Conservation (phyloP, 2,329 filamentous ascomycete genomes). For the Trichoderma arundinaceum region DNA sequence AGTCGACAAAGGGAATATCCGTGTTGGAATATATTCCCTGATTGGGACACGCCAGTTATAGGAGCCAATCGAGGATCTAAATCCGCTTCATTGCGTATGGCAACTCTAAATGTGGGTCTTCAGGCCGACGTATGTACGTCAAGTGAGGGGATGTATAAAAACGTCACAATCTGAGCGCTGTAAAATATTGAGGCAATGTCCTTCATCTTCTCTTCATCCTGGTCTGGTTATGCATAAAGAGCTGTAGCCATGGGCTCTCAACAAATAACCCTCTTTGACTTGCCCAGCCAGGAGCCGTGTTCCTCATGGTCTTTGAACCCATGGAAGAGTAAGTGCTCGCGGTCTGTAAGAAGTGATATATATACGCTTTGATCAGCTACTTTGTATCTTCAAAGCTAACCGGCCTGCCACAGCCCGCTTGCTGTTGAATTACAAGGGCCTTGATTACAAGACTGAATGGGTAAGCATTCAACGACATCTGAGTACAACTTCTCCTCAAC, state of each 20-base stretch:
- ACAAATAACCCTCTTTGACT: slow-evolving; percentile 64
- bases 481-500: neutral
- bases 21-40: neutral
- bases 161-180: neutral
- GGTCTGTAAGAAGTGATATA: neutral
- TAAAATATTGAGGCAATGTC: no score
- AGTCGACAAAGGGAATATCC: neutral
- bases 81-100: no score
- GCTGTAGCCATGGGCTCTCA: slow-evolving; percentile 40
- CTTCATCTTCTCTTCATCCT: neutral
- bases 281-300: slow-evolving; percentile 58
- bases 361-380: neutral
- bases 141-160: neutral
- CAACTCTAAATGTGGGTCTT: no score
- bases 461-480: slow-evolving; percentile 35
- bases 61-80: neutral
- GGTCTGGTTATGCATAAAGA: neutral
- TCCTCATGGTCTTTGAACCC: slow-evolving; percentile 70
- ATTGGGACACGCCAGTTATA: neutral
- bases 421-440: slow-evolving; percentile 68
- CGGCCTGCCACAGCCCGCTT: slow-evolving; percentile 58
- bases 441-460: slow-evolving; percentile 73
- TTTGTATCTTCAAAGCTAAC: neutral
- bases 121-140: no score
- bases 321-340: slow-evolving; percentile 58